Conservation (phyloP, 2,329 filamentous ascomycete genomes). For the Xylariaceae sp. region DNA sequence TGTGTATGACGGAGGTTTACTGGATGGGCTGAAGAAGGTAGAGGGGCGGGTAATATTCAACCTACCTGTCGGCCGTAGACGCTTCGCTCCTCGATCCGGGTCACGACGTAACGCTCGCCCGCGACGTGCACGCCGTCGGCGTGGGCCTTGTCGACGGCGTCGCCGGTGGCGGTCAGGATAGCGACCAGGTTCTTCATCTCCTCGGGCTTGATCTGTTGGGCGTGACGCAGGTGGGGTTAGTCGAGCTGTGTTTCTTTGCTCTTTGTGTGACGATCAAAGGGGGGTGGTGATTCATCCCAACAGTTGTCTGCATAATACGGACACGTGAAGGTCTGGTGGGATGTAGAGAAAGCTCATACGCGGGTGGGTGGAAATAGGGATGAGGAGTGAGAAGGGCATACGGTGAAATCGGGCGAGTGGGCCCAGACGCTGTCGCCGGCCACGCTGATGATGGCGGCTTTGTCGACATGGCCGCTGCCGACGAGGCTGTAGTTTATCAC, state of each 20-base stretch:
- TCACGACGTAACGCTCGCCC: conserved; percentile 73
- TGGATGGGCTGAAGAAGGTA: too few species aligned
- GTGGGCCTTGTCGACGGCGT: conserved; percentile 61
- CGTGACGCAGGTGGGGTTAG: conserved; percentile 7
- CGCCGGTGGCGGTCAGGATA: conserved; percentile 42
- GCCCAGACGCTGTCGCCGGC: conserved; percentile 83
- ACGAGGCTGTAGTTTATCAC: conserved; percentile 62
- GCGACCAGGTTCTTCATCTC: conserved; percentile 57
- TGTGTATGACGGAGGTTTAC: too few species aligned
- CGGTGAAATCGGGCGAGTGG: conserved; percentile 63
- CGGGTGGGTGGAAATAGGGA: not conserved
- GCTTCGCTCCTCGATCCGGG: conserved; percentile 71
- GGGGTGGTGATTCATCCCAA: not conserved
- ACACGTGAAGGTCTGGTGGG: too few species aligned
- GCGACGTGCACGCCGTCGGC: conserved; percentile 70
- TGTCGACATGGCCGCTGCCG: conserved; percentile 72
- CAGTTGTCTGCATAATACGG: too few species aligned
- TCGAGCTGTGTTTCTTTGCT: conserved; percentile 15
- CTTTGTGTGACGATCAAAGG: not conserved
- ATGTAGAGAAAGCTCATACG: too few species aligned
- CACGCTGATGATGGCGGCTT: conserved; percentile 77
- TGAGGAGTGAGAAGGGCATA: conserved; percentile 40
- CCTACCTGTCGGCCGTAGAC: conserved; percentile 83
- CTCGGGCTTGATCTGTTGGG: conserved; percentile 46
- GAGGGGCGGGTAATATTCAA: conserved; percentile 4